Base-by-base conservation (phyloP, 208 protist genomes). In the Leishmania braziliensis region DNA sequence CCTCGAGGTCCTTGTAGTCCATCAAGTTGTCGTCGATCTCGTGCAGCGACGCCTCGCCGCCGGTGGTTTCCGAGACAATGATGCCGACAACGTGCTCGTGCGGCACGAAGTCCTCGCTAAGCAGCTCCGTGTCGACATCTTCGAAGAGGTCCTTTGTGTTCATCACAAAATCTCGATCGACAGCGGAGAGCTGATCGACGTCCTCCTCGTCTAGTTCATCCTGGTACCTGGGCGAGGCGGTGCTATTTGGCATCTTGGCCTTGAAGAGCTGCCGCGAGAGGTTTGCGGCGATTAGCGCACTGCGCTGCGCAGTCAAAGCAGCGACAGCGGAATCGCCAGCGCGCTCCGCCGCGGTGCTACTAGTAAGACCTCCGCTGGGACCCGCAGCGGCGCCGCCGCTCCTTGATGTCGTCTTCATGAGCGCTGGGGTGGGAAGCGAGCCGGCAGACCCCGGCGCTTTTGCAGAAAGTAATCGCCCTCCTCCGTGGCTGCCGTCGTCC, bases 21-120 rank as follows among this genome's bases (percentile, higher is more conserved):
- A 65, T 54, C 23, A 97, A 79, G 36, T 89, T 89, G 51, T 95
- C 91, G 6, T 95, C 87, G 72, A 97, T 95, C 53, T 95, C 88
- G 51, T 82, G 82, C 20, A 84, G 81, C 12, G 85, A 88, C 18
- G 90, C 86, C 81, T 96, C 91, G 53, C 81, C 86, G 58, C 91
- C 91, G 58, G 82, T 90, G 36, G 50, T 80, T 51, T 93, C 91
- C 3, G 83, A 85, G 0, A 88, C 86, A 77, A 96, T 93, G 70
- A 96, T 91, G 68, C 89, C 90, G 54, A 96, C 77, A 29, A 97
- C 93, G 78, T 96, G 93, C 76, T 95, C 88, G 75, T 93, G 87
- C 8, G 95, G 95, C 39, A 95, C 88, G 80, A 96, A 96, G 54
- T 89, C 78, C 43, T 84, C 79, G 14, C 83, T 83, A 0, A 95